Percentiles rank a stretch among this genome's conserved stretches.
Evolutionary conservation across 768 basidiomycete species (phyloP).

Genomic region (Auricularia sp.): DNA sequence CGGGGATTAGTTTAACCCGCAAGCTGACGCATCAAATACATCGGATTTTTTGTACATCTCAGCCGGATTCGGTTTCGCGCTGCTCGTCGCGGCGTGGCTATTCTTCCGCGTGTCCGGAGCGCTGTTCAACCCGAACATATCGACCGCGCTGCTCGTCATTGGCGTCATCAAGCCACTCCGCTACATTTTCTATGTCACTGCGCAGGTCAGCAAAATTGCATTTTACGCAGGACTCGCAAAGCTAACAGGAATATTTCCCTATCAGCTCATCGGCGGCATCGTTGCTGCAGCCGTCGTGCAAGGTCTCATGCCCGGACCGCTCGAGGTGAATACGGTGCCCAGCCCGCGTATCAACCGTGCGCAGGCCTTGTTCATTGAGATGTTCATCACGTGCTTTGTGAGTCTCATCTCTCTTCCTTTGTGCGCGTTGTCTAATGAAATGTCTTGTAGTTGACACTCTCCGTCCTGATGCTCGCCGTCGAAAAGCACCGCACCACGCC

Average conservation of each 20-base stretch:
- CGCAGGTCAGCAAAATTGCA: constrained; percentile 27
- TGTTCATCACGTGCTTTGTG: constrained; percentile 54
- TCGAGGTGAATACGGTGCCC: constrained; percentile 39
- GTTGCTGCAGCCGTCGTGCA: constrained; percentile 45
- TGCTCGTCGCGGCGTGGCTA: constrained; percentile 55
- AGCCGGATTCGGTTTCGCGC: constrained; percentile 33
- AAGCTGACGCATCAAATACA: not conserved
- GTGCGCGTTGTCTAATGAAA: not conserved
- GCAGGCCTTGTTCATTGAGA: constrained; percentile 61
- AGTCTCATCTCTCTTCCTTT: constrained; percentile 15
- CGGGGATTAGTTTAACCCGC: not conserved
- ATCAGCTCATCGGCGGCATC: constrained; percentile 41
- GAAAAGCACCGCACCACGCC: constrained; percentile 13
- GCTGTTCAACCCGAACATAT: constrained; percentile 56
- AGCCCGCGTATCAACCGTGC: constrained; percentile 37
- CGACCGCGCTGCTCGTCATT: constrained; percentile 46
- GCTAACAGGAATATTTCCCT: no score
- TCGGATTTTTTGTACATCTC: not conserved
- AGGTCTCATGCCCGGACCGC: constrained; percentile 42
- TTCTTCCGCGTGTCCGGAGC: constrained; percentile 58
- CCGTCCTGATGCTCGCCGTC: constrained; percentile 12
- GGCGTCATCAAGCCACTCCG: constrained; percentile 46
- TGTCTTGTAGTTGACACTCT: constrained; percentile 1
- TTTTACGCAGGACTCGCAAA: not conserved
- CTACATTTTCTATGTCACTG: constrained; percentile 48